Conservation (phyloP, 768 basidiomycete species). For the Mycena indigotica region DNA sequence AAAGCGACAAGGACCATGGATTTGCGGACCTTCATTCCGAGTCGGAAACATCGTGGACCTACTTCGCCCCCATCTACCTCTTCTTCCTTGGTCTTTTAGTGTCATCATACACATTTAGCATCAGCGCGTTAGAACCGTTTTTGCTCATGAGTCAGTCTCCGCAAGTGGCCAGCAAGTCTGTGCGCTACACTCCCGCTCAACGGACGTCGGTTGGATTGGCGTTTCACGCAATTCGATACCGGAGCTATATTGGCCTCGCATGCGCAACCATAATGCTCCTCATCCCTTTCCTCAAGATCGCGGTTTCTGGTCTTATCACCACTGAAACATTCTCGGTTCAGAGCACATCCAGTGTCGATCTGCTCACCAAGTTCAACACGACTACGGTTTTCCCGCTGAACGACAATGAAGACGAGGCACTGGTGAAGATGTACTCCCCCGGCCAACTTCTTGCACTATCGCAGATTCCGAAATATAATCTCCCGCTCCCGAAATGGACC, state of each 20-base stretch:
- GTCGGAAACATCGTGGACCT: neutral
- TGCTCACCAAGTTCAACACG: conserved; percentile 4
- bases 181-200: conserved; percentile 1
- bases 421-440: neutral
- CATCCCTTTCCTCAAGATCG: conserved; percentile 14
- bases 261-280: conserved; percentile 4
- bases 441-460: conserved; percentile 7
- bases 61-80: conserved; percentile 8
- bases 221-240: conserved; percentile 3
- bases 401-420: neutral
- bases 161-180: conserved; percentile 3
- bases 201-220: neutral
- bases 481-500: conserved; percentile 8
- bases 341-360: neutral
- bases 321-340: neutral
- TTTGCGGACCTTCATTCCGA: neutral
- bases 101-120: conserved; percentile 7
- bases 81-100: conserved; percentile 5
- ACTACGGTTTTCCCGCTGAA: neutral
- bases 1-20: neutral
- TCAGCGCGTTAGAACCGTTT: conserved; percentile 8
- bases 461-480: conserved; percentile 4
- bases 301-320: conserved; percentile 8
- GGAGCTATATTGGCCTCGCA: conserved; percentile 1
- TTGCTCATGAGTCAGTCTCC: conserved; percentile 2